Conservation (phyloP, 495 filamentous ascomycete species). For the Penicillium riverlandense region DNA sequence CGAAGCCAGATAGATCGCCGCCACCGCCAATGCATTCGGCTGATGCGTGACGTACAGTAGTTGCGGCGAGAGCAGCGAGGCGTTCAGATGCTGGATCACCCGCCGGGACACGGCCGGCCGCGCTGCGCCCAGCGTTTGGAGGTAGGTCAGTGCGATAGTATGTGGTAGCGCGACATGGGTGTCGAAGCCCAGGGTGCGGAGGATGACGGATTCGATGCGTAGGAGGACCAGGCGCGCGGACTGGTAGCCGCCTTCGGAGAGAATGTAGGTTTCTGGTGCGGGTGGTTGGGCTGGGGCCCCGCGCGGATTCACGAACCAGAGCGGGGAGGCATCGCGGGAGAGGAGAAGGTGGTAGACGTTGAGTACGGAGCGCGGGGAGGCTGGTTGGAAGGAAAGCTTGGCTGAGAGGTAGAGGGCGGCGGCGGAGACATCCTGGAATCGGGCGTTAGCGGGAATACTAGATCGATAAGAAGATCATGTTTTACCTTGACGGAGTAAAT, state of each 20-base stretch:
- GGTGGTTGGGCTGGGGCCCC: conserved; percentile 25
- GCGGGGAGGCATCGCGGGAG: conserved; percentile 51
- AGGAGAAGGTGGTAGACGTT: conserved; percentile 81
- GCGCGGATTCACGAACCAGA: conserved; percentile 42
- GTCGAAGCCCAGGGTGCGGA: conserved; percentile 71
- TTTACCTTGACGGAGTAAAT: conserved; percentile 50
- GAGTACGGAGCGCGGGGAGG: conserved; percentile 67
- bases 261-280: conserved; percentile 56
- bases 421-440: conserved; percentile 66
- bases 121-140: conserved; percentile 70
- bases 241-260: conserved; percentile 67
- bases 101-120: conserved; percentile 48
- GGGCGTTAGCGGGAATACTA: no score
- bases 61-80: conserved; percentile 77
- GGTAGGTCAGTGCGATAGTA: conserved; percentile 82
- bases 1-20: conserved; percentile 84
- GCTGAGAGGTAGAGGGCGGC: conserved; percentile 74
- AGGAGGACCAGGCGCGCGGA: conserved; percentile 55
- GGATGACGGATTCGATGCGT: conserved; percentile 62
- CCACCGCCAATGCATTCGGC: conserved; percentile 75
- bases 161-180: conserved; percentile 81
- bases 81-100: conserved; percentile 72
- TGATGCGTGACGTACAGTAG: conserved; percentile 89
- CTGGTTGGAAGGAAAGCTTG: conserved; percentile 73
- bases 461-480: no score